Evolutionary conservation across 1,284 basidiomycete species (phyloP), one percentile per base, ranked within the genome.

Genomic region (Moniliophthora roreri): DNA sequence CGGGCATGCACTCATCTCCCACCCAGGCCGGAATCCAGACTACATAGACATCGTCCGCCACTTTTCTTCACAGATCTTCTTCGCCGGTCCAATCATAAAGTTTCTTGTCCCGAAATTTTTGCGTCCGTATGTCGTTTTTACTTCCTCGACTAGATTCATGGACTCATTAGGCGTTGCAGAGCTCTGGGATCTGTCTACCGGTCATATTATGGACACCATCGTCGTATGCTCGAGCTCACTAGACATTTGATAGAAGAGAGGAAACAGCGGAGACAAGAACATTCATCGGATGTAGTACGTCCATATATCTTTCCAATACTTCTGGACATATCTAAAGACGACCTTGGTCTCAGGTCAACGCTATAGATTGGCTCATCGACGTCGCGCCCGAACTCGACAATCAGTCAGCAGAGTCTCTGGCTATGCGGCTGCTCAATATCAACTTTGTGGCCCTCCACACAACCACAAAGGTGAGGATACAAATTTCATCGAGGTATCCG

Each of bases 321-420:
- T 58, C 4, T 35, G 3, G 15, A n/a, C 39, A 10, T n/a, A 23
- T 23, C 13, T 32, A 16, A 35, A 24, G 4, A 4, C 47, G 9
- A 15, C 55, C 32, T 44, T 40, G 37, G n/a, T 50, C n/a, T 48
- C 39, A 77, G 74, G 70, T 70, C 45, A 75, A 79, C 59, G 60
- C 77, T 65, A 62, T 80, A 9, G 67, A 68, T 20, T 78, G 77
- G 76, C 61, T 79, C n/a, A 67, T 78, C 60, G 71, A 73, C n/a
- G 66, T 65, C 15, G 69, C 70, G 56, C 48, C 67, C 60, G 28
- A 63, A 62, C 40, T 66, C 68, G 23, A 63, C 60, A 55, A 71
- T 62, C 44, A 61, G 67, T 45, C 66, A 56, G 21, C 41, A 2
- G 56, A 66, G 63, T 48, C 64, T 68, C 47, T 71, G 60, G 50